A percentile compares a stretch with the other conserved stretches of the same genome.
Conservation (phyloP, 108 stramenopile genomes). For the Epipyxis sp. region DNA sequence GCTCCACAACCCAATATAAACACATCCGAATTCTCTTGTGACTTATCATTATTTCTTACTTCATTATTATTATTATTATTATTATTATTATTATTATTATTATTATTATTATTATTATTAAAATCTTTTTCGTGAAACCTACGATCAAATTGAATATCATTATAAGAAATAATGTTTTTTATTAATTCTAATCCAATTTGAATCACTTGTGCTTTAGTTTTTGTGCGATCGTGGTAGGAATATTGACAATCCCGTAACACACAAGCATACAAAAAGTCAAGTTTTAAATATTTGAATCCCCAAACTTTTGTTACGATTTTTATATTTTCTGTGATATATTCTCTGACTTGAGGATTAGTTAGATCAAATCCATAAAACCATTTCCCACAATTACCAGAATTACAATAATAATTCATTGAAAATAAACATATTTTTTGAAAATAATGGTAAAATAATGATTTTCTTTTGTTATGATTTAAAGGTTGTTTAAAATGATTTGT, state of each 20-base stretch:
- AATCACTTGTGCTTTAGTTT: slow-evolving; percentile 79
- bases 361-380: slow-evolving; percentile 84
- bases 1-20: slow-evolving; percentile 10
- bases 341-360: slow-evolving; percentile 73
- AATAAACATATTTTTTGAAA: too few relatives aligned
- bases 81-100: background rate
- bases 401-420: too few relatives aligned
- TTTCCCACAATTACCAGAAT: slow-evolving; percentile 81
- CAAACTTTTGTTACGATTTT: slow-evolving; percentile 77
- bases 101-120: background rate
- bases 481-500: slow-evolving; percentile 44
- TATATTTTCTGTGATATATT: slow-evolving; percentile 59
- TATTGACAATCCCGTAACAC: slow-evolving; percentile 71
- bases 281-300: slow-evolving; percentile 77
- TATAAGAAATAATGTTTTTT: slow-evolving; percentile 66
- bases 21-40: too few relatives aligned
- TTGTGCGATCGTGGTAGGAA: slow-evolving; percentile 65
- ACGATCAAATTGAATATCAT: too few relatives aligned
- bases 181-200: slow-evolving; percentile 74
- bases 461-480: too few relatives aligned
- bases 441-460: too few relatives aligned
- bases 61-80: background rate
- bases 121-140: background rate
- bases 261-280: slow-evolving; percentile 87
- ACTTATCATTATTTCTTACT: too few relatives aligned